Conservation (phyloP, 176 grass and related monocot species). For the Carex cristatella region DNA sequence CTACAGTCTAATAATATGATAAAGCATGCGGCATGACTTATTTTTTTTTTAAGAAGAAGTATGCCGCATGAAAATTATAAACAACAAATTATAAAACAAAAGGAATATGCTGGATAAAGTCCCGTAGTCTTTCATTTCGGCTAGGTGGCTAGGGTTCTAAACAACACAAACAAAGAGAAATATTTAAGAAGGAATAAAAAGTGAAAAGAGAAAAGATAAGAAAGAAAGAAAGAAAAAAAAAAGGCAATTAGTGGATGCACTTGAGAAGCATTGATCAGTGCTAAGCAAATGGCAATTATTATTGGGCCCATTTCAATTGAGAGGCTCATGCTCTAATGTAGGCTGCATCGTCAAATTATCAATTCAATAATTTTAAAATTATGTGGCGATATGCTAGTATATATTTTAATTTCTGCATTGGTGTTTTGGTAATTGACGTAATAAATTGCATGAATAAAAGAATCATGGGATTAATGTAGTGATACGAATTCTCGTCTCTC, state of each 20-base stretch:
- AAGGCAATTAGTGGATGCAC: slow-evolving; percentile 11
- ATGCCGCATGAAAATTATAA: slow-evolving; percentile 4
- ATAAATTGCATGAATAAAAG: too few relatives aligned
- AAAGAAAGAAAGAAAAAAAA: not conserved
- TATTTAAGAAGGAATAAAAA: not conserved
- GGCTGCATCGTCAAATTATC: not conserved
- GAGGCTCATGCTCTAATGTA: not conserved
- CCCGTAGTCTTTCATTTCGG: not conserved
- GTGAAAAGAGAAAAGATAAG: not conserved
- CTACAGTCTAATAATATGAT: too few relatives aligned
- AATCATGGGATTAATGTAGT: too few relatives aligned
- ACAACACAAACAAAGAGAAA: not conserved
- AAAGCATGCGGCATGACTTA: too few relatives aligned
- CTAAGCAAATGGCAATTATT: slow-evolving; percentile 22
- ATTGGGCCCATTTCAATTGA: slow-evolving; percentile 20
- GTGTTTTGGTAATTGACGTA: too few relatives aligned
- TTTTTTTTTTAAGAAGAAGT: too few relatives aligned
- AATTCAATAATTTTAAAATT: not conserved
- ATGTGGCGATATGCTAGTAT: not conserved
- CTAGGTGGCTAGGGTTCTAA: not conserved
- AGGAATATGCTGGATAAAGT: not conserved
- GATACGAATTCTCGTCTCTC: too few relatives aligned
- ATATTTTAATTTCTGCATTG: too few relatives aligned
- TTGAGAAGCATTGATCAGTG: slow-evolving; percentile 2
- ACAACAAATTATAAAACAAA: not conserved